Percentiles rank a stretch among this genome's conserved stretches.
These are phyloP conservation scores for Orbilia blumenaviensis DNA, from an alignment of 2,329 filamentous ascomycete genomes.

Conservation along the genomic window DNA sequence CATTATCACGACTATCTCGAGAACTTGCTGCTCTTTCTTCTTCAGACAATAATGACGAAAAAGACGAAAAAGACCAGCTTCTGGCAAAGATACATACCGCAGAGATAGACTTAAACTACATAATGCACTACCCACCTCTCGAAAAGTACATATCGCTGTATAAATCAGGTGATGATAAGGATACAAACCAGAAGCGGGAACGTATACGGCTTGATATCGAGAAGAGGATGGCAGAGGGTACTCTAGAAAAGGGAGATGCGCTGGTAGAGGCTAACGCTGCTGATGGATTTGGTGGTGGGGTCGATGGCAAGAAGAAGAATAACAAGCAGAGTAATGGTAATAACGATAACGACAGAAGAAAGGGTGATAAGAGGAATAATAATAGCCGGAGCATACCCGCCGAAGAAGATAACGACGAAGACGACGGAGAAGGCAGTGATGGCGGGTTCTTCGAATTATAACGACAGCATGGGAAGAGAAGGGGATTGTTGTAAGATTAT, in stretches of 20 bases:
- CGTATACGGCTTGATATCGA: constrained; percentile 54
- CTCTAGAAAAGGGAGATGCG: constrained; percentile 52
- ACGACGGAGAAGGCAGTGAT: constrained; percentile 39
- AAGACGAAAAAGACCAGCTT: constrained; percentile 74
- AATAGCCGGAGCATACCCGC: constrained; percentile 8
- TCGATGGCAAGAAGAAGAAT: not conserved
- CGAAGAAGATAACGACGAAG: constrained; percentile 53
- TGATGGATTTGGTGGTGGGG: constrained; percentile 21
- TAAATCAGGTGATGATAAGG: constrained; percentile 55
- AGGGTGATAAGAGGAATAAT: not conserved
- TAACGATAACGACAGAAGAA: not conserved
- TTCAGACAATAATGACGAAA: constrained; percentile 62
- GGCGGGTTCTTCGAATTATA: constrained; percentile 57
- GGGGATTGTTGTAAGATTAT: not conserved
- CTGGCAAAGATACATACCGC: constrained; percentile 71
- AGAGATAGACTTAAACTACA: constrained; percentile 79
- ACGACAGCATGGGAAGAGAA: not conserved
- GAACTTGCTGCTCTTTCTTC: constrained; percentile 42
- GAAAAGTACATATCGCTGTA: constrained; percentile 72
- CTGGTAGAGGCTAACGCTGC: constrained; percentile 26
- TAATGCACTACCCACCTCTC: constrained; percentile 75
- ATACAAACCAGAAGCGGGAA: constrained; percentile 58
- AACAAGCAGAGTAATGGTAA: not conserved
- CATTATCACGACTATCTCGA: constrained; percentile 17
- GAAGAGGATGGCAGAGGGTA: constrained; percentile 54